phyloP scores from a whole-genome alignment of 2,329 filamentous ascomycete genomes.

The Sporothrix euskadiensis region DNA sequence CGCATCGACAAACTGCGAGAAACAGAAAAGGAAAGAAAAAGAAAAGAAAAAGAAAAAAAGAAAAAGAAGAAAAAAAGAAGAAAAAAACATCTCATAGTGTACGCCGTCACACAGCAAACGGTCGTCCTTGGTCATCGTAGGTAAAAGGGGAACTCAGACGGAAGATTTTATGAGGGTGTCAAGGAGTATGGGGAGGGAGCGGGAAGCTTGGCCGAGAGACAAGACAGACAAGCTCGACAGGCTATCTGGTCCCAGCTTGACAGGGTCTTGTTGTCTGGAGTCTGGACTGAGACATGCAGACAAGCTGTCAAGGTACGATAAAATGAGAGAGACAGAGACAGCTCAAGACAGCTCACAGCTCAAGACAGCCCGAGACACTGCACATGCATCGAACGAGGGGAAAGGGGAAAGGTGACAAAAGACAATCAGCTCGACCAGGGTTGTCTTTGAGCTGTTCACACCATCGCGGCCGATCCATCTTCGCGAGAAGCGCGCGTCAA shows the following conservation, averaged over 20 bases:
- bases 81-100: not conserved
- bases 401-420: not conserved
- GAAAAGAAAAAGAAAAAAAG: no score
- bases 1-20: not conserved
- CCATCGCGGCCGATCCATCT: not conserved
- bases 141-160: not conserved
- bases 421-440: constrained; percentile 1
- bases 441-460: not conserved
- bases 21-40: not conserved
- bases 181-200: not conserved
- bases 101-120: not conserved
- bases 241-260: not conserved
- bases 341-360: not conserved
- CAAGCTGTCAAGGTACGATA: not conserved
- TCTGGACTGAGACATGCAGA: not conserved
- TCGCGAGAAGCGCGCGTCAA: not conserved
- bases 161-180: not conserved
- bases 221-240: not conserved
- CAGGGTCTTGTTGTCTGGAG: not conserved
- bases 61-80: not conserved
- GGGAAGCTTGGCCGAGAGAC: constrained; percentile 10
- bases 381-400: not conserved
- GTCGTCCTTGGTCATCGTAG: not conserved
- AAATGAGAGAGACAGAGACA: not conserved
- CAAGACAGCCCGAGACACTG: not conserved